These are phyloP conservation scores for Spencermartinsiella ligniputridi DNA, from an alignment of 1,139 yeast species.

Conservation along the genomic window DNA sequence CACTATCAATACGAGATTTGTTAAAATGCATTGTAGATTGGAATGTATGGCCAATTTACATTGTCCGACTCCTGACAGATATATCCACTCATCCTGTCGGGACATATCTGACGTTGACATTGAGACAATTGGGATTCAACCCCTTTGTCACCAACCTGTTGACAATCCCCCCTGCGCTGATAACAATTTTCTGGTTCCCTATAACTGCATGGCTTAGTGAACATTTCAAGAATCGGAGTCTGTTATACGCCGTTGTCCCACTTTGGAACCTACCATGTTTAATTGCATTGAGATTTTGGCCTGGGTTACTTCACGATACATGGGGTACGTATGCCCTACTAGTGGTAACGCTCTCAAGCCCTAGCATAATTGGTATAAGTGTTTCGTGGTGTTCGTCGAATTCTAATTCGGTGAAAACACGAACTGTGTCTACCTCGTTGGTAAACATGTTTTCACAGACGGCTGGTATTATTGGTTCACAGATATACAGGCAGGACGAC, in stretches of 20 bases:
- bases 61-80: too few species aligned
- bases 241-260: slow-evolving; percentile 32
- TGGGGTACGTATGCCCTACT: slow-evolving; percentile 50
- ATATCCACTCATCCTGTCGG: too few species aligned
- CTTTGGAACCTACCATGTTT: slow-evolving; percentile 42
- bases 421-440: slow-evolving; percentile 58
- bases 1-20: too few species aligned
- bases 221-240: slow-evolving; percentile 33
- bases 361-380: slow-evolving; percentile 37
- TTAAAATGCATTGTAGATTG: too few species aligned
- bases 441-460: slow-evolving; percentile 61
- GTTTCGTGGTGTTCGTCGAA: slow-evolving; percentile 61
- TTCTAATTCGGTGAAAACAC: slow-evolving; percentile 53
- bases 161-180: too few species aligned
- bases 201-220: slow-evolving; percentile 42
- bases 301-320: slow-evolving; percentile 40
- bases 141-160: too few species aligned
- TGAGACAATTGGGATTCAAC: too few species aligned
- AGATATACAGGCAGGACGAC: slow-evolving; percentile 54
- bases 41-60: too few species aligned
- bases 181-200: slow-evolving; percentile 38
- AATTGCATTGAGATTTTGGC: slow-evolving; percentile 47
- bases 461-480: slow-evolving; percentile 47
- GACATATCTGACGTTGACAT: too few species aligned
- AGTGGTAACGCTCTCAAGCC: slow-evolving; percentile 42